phyloP scores from a whole-genome alignment of 495 filamentous ascomycete species.

The Haplographium delicatum region DNA sequence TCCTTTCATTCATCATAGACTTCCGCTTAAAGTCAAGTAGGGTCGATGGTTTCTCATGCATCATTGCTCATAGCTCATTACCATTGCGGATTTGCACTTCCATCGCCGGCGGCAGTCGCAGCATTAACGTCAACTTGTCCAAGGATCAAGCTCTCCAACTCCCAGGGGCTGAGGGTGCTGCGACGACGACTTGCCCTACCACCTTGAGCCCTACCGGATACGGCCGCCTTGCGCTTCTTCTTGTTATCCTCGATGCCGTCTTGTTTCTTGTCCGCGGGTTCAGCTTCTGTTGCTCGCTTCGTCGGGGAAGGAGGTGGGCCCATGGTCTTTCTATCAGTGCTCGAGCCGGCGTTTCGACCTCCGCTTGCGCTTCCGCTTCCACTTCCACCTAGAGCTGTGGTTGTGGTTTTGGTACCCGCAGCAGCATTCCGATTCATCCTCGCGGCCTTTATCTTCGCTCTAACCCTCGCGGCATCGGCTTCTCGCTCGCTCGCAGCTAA shows the following conservation, averaged over 20 bases:
- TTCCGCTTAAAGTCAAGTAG: too few species aligned
- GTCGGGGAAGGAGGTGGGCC: neutral
- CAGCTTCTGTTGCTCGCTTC: slow-evolving; percentile 39
- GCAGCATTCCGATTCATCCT: slow-evolving; percentile 22
- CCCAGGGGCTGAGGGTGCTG: slow-evolving; percentile 68
- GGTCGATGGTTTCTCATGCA: too few species aligned
- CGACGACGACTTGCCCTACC: slow-evolving; percentile 47
- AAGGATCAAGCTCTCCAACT: slow-evolving; percentile 57
- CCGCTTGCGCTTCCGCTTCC: too few species aligned
- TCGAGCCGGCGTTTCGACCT: neutral
- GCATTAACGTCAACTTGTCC: slow-evolving; percentile 27
- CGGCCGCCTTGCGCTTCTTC: slow-evolving; percentile 22
- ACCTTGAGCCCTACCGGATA: slow-evolving; percentile 11
- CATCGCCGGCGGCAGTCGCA: slow-evolving; percentile 5
- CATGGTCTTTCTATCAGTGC: slow-evolving; percentile 7
- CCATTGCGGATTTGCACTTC: too few species aligned
- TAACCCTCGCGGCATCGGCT: slow-evolving; percentile 48
- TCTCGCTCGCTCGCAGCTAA: slow-evolving; percentile 50
- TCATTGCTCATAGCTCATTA: too few species aligned
- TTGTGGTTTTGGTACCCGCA: slow-evolving; percentile 5
- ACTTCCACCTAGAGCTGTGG: too few species aligned
- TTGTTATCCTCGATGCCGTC: slow-evolving; percentile 35
- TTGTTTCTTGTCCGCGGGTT: slow-evolving; percentile 32
- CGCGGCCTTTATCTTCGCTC: slow-evolving; percentile 48
- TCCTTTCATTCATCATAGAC: too few species aligned